A percentile compares a stretch with the other conserved stretches of the same genome.
Conservation (phyloP, 2,329 filamentous ascomycete species). For the Colletotrichum lindemuthianum region DNA sequence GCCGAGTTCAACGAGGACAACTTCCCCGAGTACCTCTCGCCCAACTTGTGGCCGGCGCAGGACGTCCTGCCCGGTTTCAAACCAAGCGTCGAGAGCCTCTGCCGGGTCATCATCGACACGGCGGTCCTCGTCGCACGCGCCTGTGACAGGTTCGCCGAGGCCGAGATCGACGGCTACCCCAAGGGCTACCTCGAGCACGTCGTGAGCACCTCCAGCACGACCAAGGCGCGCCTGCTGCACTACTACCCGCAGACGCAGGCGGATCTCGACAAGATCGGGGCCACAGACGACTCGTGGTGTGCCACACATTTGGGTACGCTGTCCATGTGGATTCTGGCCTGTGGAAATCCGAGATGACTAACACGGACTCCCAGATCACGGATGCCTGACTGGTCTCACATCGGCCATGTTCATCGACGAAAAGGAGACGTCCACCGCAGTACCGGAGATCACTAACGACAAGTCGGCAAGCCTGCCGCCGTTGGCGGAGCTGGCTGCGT, state of each 20-base stretch:
- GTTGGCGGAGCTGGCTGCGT: slow-evolving; percentile 76
- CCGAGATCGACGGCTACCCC: slow-evolving; percentile 81
- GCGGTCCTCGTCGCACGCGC: slow-evolving; percentile 89
- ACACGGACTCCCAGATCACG: slow-evolving; percentile 66
- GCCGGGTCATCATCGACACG: slow-evolving; percentile 86
- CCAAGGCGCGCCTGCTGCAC: slow-evolving; percentile 90
- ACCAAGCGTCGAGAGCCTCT: slow-evolving; percentile 77
- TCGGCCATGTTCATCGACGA: slow-evolving; percentile 98
- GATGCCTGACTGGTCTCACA: slow-evolving; percentile 92
- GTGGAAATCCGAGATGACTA: not conserved
- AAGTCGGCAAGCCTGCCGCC: slow-evolving; percentile 52
- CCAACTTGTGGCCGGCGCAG: slow-evolving; percentile 87
- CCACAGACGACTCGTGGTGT: slow-evolving; percentile 89
- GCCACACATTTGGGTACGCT: slow-evolving; percentile 68
- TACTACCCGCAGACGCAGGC: slow-evolving; percentile 76
- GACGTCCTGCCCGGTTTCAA: slow-evolving; percentile 79
- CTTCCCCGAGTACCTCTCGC: slow-evolving; percentile 88
- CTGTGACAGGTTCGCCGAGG: slow-evolving; percentile 85
- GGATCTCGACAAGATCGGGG: slow-evolving; percentile 39
- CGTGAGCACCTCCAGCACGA: slow-evolving; percentile 85
- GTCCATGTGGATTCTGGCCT: not conserved
- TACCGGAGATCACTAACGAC: slow-evolving; percentile 42
- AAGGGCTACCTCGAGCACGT: slow-evolving; percentile 85
- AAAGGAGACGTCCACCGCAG: slow-evolving; percentile 50
- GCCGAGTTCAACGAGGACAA: slow-evolving; percentile 65